phyloP scores from a whole-genome alignment of 495 filamentous ascomycete genomes.

The Pseudevernia furfuracea region DNA sequence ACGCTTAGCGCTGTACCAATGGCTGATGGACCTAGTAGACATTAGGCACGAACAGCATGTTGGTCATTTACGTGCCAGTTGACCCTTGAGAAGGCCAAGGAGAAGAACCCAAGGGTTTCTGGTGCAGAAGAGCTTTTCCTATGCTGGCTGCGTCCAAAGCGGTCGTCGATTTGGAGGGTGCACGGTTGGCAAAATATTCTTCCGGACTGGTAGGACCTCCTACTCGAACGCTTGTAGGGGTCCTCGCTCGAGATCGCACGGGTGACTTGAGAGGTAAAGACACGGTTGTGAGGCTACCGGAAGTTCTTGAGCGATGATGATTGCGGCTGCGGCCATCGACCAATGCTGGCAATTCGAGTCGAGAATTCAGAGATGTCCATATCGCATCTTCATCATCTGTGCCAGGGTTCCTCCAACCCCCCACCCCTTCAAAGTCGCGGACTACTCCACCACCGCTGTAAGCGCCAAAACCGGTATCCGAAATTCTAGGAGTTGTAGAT shows the following conservation, averaged over 20 bases:
- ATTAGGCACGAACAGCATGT: background rate
- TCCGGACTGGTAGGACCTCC: slow-evolving; percentile 13
- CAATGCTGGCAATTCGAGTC: slow-evolving; percentile 54
- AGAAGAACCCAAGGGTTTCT: slow-evolving; percentile 16
- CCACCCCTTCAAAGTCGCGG: slow-evolving; percentile 80
- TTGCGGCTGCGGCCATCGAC: slow-evolving; percentile 16
- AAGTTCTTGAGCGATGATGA: slow-evolving; percentile 27
- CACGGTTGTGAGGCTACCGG: slow-evolving; percentile 14
- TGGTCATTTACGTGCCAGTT: slow-evolving; percentile 1
- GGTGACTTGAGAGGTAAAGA: slow-evolving; percentile 13
- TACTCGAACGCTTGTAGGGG: slow-evolving; percentile 5
- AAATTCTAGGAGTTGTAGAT: slow-evolving; percentile 18
- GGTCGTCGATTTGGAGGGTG: slow-evolving; percentile 21
- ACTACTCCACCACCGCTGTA: slow-evolving; percentile 38
- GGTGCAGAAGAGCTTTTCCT: slow-evolving; percentile 18
- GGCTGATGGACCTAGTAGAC: background rate
- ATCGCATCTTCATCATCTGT: slow-evolving; percentile 50
- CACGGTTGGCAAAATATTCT: slow-evolving; percentile 19
- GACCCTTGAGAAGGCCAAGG: slow-evolving; percentile 20
- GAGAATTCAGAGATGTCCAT: slow-evolving; percentile 69
- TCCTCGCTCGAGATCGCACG: slow-evolving; percentile 12
- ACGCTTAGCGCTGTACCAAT: background rate
- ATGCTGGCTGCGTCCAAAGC: slow-evolving; percentile 22
- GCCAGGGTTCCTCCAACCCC: slow-evolving; percentile 51
- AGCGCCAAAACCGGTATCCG: slow-evolving; percentile 23